Base-by-base conservation (phyloP, 139 green algal species). In the Volvox africanus region DNA sequence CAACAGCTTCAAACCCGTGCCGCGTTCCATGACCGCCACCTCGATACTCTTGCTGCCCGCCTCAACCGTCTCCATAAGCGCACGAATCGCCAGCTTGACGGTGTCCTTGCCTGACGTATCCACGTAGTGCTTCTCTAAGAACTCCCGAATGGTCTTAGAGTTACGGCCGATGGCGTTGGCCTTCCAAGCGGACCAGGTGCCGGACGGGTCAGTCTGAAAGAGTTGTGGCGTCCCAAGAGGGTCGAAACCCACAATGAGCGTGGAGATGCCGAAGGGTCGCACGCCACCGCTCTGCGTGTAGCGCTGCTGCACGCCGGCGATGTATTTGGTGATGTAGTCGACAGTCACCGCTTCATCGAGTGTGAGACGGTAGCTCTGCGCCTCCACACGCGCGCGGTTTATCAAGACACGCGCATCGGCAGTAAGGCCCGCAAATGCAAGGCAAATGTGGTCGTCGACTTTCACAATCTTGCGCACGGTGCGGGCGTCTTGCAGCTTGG, bases 241-340 rank as follows among this genome's bases (percentile, higher is more conserved):
- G 84, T 98, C 97, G 86, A 99, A 99, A 28, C 98, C 98, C 28
- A 97, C 97, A 76, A 99, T 98, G 26, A 99, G 96, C 26, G 98
- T 99, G 67, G 97, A 99, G 82, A 99, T 99, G 87, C 98, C 98
- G 94, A 99, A 99, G 26, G 98, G 98, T 14, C 98, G 95, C 82
- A 99, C 97, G 75, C 98, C 98, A 22, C 98, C 98, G 86, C 96
- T 99, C 94, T 99, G 98, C 36, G 98, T 99, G 95, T 99, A 99
- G 84, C 97, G 97, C 89, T 99, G 98, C 94, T 99, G 98, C 77
- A 97, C 93, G 30, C 94, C 95, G 20, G 97, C 97, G 32, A 99
- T 97, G 93, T 97, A 97, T 82, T 96, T 96, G 24, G 98, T 97
- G 86, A 99, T 97, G 94, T 99, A 95, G 83, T 99, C 98, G 44